These are phyloP conservation scores for Fomes fomentarius DNA, from an alignment of 1,284 basidiomycete genomes.

Conservation along the genomic window DNA sequence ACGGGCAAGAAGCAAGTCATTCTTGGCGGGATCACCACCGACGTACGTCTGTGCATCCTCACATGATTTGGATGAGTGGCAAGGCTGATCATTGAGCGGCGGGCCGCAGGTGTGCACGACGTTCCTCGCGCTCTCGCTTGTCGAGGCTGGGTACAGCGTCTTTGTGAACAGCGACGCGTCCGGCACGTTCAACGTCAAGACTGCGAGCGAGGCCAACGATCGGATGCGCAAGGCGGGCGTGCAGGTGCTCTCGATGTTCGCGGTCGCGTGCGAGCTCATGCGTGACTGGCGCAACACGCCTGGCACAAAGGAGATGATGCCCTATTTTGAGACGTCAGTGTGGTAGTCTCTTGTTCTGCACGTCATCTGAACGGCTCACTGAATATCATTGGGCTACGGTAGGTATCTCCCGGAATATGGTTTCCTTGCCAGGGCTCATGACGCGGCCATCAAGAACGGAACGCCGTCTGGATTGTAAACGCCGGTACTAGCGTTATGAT, in stretches of 20 bases:
- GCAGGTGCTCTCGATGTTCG: slow-evolving; percentile 46
- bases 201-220: slow-evolving; percentile 46
- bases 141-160: slow-evolving; percentile 47
- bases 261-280: slow-evolving; percentile 47
- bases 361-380: too few relatives aligned
- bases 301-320: slow-evolving; percentile 41
- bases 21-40: slow-evolving; percentile 49
- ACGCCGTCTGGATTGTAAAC: slow-evolving; percentile 24
- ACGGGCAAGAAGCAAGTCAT: slow-evolving; percentile 52
- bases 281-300: slow-evolving; percentile 50
- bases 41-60: slow-evolving; percentile 36
- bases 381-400: too few relatives aligned
- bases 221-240: slow-evolving; percentile 49
- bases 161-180: slow-evolving; percentile 50
- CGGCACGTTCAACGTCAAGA: slow-evolving; percentile 42
- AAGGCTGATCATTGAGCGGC: not conserved
- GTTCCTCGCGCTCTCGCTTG: slow-evolving; percentile 48
- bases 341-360: too few relatives aligned
- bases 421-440: slow-evolving; percentile 42
- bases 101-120: slow-evolving; percentile 49
- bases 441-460: slow-evolving; percentile 40
- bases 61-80: not conserved
- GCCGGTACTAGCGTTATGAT: too few relatives aligned
- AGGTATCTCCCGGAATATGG: slow-evolving; percentile 45
- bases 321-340: slow-evolving; percentile 47